Conservation (phyloP, 2,329 filamentous ascomycete genomes). For the Bipolaris cookei region DNA sequence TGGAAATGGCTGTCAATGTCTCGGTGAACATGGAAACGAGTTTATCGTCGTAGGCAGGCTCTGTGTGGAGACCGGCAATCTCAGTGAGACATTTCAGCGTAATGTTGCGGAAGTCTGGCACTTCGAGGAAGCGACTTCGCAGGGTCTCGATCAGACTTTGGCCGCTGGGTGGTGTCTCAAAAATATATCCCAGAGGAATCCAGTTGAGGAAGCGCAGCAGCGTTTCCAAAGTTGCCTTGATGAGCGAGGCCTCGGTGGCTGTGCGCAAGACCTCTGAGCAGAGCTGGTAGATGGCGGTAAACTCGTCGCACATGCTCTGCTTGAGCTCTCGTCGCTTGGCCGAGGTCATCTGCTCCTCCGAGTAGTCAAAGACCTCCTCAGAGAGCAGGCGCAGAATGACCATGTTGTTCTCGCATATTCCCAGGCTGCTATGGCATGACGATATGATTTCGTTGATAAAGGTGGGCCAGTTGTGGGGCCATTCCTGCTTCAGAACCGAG, state of each 20-base stretch:
- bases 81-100: constrained; percentile 97
- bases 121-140: constrained; percentile 87
- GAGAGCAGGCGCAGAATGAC: constrained; percentile 92
- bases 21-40: constrained; percentile 98
- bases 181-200: constrained; percentile 98
- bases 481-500: constrained; percentile 98
- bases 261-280: constrained; percentile 94
- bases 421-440: constrained; percentile 91
- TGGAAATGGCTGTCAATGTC: constrained; percentile 88
- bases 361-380: constrained; percentile 99
- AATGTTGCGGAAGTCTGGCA: constrained; percentile 94
- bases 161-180: constrained; percentile 76
- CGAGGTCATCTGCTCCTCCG: constrained; percentile 98
- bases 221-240: constrained; percentile 97
- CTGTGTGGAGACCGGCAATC: constrained; percentile 91
- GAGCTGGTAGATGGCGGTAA: constrained; percentile 96
- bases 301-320: constrained; percentile 98
- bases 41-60: constrained; percentile 88
- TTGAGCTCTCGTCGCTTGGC: constrained; percentile 95
- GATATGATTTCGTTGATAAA: constrained; percentile 99
- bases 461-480: constrained; percentile 99
- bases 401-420: constrained; percentile 99
- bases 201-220: constrained; percentile 96
- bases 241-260: constrained; percentile 83
- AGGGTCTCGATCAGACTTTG: constrained; percentile 84